Conservation (phyloP, 177 flowering plant species). For the Viscum album region DNA sequence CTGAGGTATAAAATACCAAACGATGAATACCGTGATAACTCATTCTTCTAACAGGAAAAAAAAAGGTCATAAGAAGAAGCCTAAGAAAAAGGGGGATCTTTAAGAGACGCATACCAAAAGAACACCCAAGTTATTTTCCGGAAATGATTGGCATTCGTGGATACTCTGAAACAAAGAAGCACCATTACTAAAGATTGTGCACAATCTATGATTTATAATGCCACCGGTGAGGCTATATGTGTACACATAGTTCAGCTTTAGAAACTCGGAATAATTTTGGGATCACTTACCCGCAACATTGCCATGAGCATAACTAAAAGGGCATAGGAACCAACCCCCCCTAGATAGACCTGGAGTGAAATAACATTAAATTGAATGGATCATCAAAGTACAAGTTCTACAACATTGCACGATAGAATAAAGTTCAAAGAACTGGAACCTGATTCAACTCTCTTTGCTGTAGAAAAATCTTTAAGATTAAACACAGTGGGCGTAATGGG, state of each 20-base stretch:
- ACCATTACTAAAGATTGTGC: background rate
- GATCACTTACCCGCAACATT: constrained; percentile 52
- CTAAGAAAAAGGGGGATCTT: too few species aligned
- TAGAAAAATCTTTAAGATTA: constrained; percentile 85
- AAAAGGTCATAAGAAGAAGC: too few species aligned
- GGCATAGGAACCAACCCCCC: constrained; percentile 95
- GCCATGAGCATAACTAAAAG: constrained; percentile 85
- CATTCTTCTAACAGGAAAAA: too few species aligned
- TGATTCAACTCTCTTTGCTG: constrained; percentile 97
- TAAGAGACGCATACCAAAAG: constrained; percentile 64
- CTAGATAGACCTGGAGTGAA: constrained; percentile 70
- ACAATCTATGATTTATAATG: background rate
- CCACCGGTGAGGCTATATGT: too few species aligned
- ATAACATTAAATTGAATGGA: constrained; percentile 5
- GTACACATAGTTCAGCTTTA: too few species aligned
- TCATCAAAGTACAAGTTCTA: background rate
- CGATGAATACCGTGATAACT: too few species aligned
- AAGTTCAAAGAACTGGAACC: constrained; percentile 28
- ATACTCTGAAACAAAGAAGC: constrained; percentile 27
- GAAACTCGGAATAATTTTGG: background rate
- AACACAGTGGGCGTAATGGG: constrained; percentile 75
- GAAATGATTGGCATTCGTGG: constrained; percentile 23
- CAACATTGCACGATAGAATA: background rate
- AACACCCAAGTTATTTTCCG: constrained; percentile 75
- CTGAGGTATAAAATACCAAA: too few species aligned